Evolutionary conservation across 1,139 yeast species (phyloP), one percentile per base, ranked within the genome.

Genomic region (Martiniozyma asiatica): DNA sequence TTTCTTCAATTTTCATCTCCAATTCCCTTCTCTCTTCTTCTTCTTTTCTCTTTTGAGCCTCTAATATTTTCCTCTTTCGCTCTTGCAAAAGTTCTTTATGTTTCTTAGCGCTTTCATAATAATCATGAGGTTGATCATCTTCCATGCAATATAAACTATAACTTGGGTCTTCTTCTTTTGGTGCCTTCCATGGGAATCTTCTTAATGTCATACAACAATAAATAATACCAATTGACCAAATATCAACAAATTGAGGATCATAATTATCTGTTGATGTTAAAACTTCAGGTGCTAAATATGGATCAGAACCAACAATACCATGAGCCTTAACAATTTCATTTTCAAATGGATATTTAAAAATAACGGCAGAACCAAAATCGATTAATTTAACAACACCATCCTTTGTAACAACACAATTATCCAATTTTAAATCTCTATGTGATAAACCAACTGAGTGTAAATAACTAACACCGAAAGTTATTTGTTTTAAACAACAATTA

Each of bases 171-270:
- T 76, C 63, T 36, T 77, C 58, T 48, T 84, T 79, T n/a, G 97
- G 96, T 8, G 87, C 85, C 53, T 84, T 85, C 97, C 97, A 85
- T 8, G 97, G 96, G 56, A 87, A 87, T 54, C 87, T 79, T 53
- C 87, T 78, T 55, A 87, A 64, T 45, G 85, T 77, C 95, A 87
- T 85, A 60, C 96, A 87, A 47, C 95, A 84, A 52, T 80, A 82
- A 26, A 87, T 82, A 36, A 87, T 84, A 11, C 94, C 96, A 16
- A 76, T 74, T 8, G 94, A 81, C 97, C 97, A 87, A 21, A 87
- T 79, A 55, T 87, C 97, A 13, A 87, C 94, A 7, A 93, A 92
- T 40, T 94, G 68, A 12, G 96, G 95, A 53, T 82, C 94, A 50
- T 87, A 87, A 39, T 64, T 63, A 43, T 78, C 73, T 41, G 81